A percentile compares a stretch with the other conserved stretches of the same genome.
Evolutionary conservation across 1,284 basidiomycete species (phyloP).

Genomic region (Pisolithus thermaeus): DNA sequence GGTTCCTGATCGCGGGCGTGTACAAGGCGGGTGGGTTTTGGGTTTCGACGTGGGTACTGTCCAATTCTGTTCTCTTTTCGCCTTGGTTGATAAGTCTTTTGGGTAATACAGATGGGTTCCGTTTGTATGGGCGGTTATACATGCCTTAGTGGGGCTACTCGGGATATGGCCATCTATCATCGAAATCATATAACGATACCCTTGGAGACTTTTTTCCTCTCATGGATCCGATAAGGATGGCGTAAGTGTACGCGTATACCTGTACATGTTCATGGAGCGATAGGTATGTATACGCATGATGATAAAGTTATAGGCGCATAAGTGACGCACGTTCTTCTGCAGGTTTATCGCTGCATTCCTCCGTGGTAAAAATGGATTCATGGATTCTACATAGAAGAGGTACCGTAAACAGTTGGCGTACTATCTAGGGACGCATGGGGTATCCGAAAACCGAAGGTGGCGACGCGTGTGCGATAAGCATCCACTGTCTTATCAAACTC

Average conservation of each 20-base stretch:
- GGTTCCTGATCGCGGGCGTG: conserved; percentile 66
- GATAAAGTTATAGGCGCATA: no score
- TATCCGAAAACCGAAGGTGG: no score
- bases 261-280: neutral
- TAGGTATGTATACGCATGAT: neutral
- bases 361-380: no score
- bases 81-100: neutral
- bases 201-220: no score
- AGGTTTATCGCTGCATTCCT: no score
- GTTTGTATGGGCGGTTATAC: conserved; percentile 68
- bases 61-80: neutral
- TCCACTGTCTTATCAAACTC: no score
- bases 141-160: conserved; percentile 61
- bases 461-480: no score
- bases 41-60: conserved; percentile 63
- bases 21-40: conserved; percentile 64
- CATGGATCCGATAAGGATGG: neutral
- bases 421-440: no score
- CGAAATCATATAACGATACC: conserved; percentile 38
- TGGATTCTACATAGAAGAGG: no score
- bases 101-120: conserved; percentile 64
- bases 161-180: conserved; percentile 56
- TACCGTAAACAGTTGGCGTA: no score
- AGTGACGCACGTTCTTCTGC: no score
- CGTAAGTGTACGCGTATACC: neutral